Base-by-base conservation (phyloP, 768 basidiomycete species). In the Lactarius trivialis region DNA sequence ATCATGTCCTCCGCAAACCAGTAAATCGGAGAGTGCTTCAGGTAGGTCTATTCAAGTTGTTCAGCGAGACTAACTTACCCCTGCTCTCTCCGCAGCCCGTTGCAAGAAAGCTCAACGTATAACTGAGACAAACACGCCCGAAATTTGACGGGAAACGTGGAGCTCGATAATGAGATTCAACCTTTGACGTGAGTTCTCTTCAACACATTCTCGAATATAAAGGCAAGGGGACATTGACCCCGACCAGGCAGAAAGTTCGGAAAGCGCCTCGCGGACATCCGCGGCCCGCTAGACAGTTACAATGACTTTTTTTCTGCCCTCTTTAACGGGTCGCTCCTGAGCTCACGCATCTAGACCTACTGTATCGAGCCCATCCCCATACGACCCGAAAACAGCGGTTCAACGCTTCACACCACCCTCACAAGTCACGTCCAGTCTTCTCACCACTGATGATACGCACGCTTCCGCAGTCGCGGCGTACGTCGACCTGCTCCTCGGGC, bases 221-320 rank as follows among this genome's bases (percentile, higher is more conserved):
- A n/a, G 4, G 6, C 11, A 21, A 21, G 43, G 11, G 43, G n/a
- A 21, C n/a, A 4, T 21, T 43, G n/a, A 9, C n/a, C 11, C 43
- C 11, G n/a, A 43, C 43, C 11, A 19, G 19, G 6, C 36, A 85
- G 83, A 50, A 71, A 75, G 32, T 76, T 76, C 34, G 67, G 75
- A n/a, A 74, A 76, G 55, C 76, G 77, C 14, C 78, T 82, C 65
- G 74, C 77, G 7, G 81, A 79, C 33, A 74, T 82, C 19, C 76
- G 75, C 50, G 72, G 70, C 28, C 83, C 78, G 32, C 74, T 91
- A 4, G 82, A 85, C 60, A 74, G 19, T 32, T 8, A 15, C 28
- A 34, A 39, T 43, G 26, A 32, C 2, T 5, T 14, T 58, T 45
- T 45, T 51, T 59, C 34, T 26, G 28, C 52, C 19, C 33, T 21